Base-by-base conservation (phyloP, 192 early-diverging fungal genomes). In the Coemansia sp. region DNA sequence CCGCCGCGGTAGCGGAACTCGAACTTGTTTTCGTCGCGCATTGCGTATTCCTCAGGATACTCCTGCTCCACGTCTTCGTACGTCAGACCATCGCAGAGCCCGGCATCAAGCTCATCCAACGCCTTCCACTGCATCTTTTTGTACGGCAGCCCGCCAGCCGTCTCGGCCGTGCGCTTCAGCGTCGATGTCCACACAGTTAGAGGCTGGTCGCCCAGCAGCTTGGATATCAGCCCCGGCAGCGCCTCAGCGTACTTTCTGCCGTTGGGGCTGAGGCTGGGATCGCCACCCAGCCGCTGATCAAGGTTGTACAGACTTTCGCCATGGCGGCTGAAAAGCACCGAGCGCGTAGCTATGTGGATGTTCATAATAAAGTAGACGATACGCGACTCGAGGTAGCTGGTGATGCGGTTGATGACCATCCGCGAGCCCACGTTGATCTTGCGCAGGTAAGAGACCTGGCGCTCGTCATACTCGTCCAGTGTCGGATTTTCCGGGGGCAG, bases 291-390 rank as follows among this genome's bases (percentile, higher is more conserved):
- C 59, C 92, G 93, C 32, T 95, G 94, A 67, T 84, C 74, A 22
- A 99, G 85, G 82, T 99, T 99, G 82, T 87, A 98, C 76, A 93
- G 79, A 40, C 91, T 93, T 76, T 99, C 98, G 67, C 98, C 98
- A 71, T 95, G 92, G 78, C 92, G 87, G 68, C 85, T 92, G 70
- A 97, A 97, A 80, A 96, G 95, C 61, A 99, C 94, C 68, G 88
- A 92, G 62, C 93, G 88, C 36, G 98, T 95, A 6, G 91, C 89
- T 67, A 95, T 98, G 82, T 99, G 97, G 43, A 99, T 87, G 77
- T 99, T 99, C 96, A 99, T 98, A 70, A 99, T 78, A 78, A 95
- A 99, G 83, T 98, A 99, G 16, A 98, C 95, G 63, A 99, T 94
- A 42, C 96, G 86, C 61, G 94, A 94, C 80, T 99, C 91, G 41